phyloP scores from a whole-genome alignment of 2,329 filamentous ascomycete species.

The Trichoderma polysporum region DNA sequence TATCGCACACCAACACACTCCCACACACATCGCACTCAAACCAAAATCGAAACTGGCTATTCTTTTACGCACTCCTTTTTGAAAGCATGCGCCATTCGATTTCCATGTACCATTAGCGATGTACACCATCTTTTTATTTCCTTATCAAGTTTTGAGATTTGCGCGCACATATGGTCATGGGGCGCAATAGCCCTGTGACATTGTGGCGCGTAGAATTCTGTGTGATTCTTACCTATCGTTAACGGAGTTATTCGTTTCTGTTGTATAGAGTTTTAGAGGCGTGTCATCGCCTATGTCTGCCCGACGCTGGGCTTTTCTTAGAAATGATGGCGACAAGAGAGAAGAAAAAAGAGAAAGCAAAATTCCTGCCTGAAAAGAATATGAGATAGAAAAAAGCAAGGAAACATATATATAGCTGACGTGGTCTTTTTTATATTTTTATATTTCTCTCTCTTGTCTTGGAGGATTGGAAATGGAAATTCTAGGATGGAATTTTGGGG shows the following conservation, averaged over 20 bases:
- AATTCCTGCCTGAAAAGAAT: not conserved
- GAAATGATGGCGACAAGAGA: slow-evolving; percentile 3
- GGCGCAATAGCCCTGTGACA: not conserved
- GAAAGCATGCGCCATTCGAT: slow-evolving; percentile 10
- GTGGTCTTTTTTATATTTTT: not conserved
- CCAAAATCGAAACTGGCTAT: not conserved
- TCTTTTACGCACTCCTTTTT: not conserved
- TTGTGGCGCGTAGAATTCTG: not conserved
- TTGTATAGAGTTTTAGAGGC: slow-evolving; percentile 13
- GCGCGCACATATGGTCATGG: not conserved
- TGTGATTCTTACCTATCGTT: slow-evolving; percentile 12
- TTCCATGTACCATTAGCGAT: slow-evolving; percentile 12
- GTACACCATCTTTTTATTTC: not conserved
- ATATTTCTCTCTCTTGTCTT: not conserved
- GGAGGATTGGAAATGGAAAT: not conserved
- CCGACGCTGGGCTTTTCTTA: slow-evolving; percentile 41
- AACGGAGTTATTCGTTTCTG: slow-evolving; percentile 11
- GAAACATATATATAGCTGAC: not conserved
- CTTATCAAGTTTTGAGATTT: not conserved
- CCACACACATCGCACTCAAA: not conserved
- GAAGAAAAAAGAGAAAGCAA: not conserved
- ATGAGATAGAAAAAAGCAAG: slow-evolving; percentile 4
- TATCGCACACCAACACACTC: not conserved
- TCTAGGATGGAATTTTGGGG: slow-evolving; percentile 3
- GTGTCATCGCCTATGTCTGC: slow-evolving; percentile 52